Percentiles rank a stretch among this genome's conserved stretches.
Conservation (phyloP, 768 basidiomycete species). For the Amanita molliuscula region DNA sequence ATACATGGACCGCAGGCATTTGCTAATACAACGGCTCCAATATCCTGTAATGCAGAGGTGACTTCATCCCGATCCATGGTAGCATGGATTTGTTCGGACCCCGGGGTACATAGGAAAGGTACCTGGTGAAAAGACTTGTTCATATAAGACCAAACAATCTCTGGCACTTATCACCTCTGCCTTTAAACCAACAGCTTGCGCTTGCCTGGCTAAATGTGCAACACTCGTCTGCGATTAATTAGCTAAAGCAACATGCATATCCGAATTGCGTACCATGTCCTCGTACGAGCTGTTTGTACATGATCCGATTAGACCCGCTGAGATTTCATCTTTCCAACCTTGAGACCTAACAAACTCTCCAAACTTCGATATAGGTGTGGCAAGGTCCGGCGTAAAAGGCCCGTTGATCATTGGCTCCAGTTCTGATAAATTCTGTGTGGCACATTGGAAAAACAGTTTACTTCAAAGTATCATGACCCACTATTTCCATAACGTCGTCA, state of each 20-base stretch:
- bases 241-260: constrained; percentile 5
- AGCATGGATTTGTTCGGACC: constrained; percentile 93
- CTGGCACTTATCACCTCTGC: constrained; percentile 39
- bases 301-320: constrained; percentile 91
- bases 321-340: constrained; percentile 90
- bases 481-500: constrained; percentile 90
- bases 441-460: constrained; percentile 2
- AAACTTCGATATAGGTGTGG: constrained; percentile 90
- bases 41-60: constrained; percentile 68
- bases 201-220: constrained; percentile 85
- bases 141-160: neutral
- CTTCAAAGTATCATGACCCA: constrained; percentile 25
- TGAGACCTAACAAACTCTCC: constrained; percentile 68
- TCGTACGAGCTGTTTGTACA: constrained; percentile 99
- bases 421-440: constrained; percentile 66
- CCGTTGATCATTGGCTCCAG: constrained; percentile 93
- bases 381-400: constrained; percentile 94
- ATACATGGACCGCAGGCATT: constrained; percentile 99
- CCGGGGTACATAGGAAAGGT: constrained; percentile 82
- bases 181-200: constrained; percentile 70
- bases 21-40: constrained; percentile 91
- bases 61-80: constrained; percentile 94
- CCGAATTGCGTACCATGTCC: constrained; percentile 56
- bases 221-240: constrained; percentile 61
- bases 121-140: constrained; percentile 29